phyloP scores from a whole-genome alignment of 345 rosid species.

The Eucalyptus melliodora region DNA sequence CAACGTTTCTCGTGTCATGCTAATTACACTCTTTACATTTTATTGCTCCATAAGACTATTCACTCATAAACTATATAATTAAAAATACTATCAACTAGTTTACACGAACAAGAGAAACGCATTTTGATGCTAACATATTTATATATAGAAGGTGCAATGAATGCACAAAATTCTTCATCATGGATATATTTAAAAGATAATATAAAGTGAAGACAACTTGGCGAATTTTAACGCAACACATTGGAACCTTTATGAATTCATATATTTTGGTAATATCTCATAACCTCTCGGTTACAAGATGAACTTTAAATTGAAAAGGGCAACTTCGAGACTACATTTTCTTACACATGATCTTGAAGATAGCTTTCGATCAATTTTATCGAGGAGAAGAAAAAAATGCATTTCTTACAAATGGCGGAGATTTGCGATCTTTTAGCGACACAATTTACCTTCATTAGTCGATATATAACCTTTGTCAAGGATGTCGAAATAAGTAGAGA shows the following conservation, averaged over 20 bases:
- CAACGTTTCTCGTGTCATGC: not conserved
- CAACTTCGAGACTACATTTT: not conserved
- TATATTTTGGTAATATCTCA: not conserved
- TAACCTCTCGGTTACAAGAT: too few relatives aligned
- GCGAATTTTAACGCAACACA: not conserved
- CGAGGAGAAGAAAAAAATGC: not conserved
- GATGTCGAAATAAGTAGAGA: not conserved
- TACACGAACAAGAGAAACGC: not conserved
- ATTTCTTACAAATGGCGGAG: not conserved
- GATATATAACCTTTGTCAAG: not conserved
- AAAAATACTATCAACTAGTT: not conserved
- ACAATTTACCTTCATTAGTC: not conserved
- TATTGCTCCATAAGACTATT: not conserved
- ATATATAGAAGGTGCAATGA: not conserved
- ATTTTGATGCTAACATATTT: not conserved
- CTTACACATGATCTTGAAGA: not conserved
- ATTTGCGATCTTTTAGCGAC: not conserved
- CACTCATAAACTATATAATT: not conserved
- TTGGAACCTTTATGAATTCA: not conserved
- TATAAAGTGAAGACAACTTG: not conserved
- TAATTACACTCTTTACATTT: not conserved
- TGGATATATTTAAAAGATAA: not conserved
- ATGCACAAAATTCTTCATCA: not conserved
- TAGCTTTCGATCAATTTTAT: not conserved
- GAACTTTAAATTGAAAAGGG: not conserved